Percentiles rank a stretch among this genome's conserved stretches.
Evolutionary conservation across 1,139 yeast genomes (phyloP).

Genomic region (Candida labiduridarum): DNA sequence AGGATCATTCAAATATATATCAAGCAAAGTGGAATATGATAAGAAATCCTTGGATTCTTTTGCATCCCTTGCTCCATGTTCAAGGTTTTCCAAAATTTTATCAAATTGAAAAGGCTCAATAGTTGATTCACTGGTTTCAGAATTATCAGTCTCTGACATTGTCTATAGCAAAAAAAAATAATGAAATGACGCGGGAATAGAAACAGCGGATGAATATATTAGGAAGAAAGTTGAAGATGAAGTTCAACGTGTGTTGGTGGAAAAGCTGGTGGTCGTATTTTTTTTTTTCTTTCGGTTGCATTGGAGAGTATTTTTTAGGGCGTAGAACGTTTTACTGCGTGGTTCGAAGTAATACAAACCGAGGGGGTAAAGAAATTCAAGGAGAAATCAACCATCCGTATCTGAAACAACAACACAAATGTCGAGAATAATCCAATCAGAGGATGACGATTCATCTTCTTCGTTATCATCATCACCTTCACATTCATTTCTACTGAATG

Average conservation of each 20-base stretch:
- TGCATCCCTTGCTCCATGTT: slow-evolving; percentile 41
- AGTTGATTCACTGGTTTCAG: slow-evolving; percentile 27
- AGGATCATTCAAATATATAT: slow-evolving; percentile 57
- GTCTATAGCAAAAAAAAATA: too few species aligned
- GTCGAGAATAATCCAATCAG: slow-evolving; percentile 18
- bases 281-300: background rate
- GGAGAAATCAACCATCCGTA: background rate
- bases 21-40: slow-evolving; percentile 73
- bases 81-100: slow-evolving; percentile 30
- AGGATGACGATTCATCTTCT: slow-evolving; percentile 18
- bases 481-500: background rate
- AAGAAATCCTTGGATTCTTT: slow-evolving; percentile 57
- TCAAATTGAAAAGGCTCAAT: slow-evolving; percentile 25
- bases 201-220: too few species aligned
- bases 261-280: background rate
- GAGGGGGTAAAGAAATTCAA: background rate
- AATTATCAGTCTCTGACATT: slow-evolving; percentile 26
- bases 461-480: slow-evolving; percentile 12
- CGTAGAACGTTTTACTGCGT: too few species aligned
- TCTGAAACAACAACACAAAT: background rate
- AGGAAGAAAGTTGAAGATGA: too few species aligned
- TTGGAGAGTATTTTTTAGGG: background rate
- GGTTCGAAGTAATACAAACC: background rate
- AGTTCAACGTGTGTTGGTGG: too few species aligned
- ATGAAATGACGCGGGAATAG: too few species aligned